Conservation (phyloP, 108 stramenopile species). For the Skeletonema potamos region DNA sequence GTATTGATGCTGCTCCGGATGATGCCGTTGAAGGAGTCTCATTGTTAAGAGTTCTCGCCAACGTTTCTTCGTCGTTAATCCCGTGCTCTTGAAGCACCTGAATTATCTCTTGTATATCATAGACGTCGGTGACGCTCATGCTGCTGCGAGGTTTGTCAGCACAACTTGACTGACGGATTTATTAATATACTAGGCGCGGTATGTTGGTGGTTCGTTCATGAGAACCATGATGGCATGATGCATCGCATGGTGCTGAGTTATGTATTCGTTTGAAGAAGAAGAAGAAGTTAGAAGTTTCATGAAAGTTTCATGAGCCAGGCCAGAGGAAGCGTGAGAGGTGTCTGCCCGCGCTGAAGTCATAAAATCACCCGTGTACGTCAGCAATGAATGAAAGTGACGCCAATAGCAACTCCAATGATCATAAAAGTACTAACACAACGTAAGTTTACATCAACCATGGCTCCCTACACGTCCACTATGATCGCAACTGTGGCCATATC, state of each 20-base stretch:
- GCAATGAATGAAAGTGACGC: background rate
- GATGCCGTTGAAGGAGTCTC: background rate
- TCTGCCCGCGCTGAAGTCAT: background rate
- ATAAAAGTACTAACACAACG: too few relatives aligned
- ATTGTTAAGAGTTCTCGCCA: background rate
- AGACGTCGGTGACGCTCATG: background rate
- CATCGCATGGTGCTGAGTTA: too few relatives aligned
- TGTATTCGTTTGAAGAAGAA: too few relatives aligned
- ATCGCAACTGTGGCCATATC: slow-evolving; percentile 34
- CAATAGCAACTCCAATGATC: background rate
- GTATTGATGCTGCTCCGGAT: background rate
- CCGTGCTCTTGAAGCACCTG: background rate
- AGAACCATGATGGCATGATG: too few relatives aligned
- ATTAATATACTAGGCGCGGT: too few relatives aligned
- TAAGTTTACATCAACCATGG: slow-evolving; percentile 31
- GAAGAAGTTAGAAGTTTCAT: too few relatives aligned
- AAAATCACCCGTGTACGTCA: background rate
- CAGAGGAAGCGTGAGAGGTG: too few relatives aligned
- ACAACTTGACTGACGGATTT: background rate
- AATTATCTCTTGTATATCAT: background rate
- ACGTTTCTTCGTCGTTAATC: background rate
- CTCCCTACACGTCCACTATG: slow-evolving; percentile 33
- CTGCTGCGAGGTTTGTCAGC: background rate
- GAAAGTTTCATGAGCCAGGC: too few relatives aligned
- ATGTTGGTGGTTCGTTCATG: too few relatives aligned